phyloP scores from a whole-genome alignment of 73 alveolate species.

The Paramecium pentaurelia region DNA sequence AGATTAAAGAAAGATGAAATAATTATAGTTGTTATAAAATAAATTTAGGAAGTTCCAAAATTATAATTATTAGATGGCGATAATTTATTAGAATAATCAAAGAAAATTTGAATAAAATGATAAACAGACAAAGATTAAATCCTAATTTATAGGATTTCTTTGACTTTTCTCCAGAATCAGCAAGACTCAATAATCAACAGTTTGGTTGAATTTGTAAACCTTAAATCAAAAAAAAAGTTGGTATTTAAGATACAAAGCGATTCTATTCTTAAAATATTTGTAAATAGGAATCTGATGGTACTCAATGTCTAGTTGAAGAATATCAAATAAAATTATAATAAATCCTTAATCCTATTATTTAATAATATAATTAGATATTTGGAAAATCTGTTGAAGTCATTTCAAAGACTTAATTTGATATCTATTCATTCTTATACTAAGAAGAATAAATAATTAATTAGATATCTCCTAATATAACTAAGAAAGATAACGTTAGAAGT shows the following conservation, averaged over 20 bases:
- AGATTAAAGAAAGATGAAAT: conserved; percentile 57
- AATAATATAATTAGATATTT: not conserved
- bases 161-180: conserved; percentile 69
- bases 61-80: conserved; percentile 35
- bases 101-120: conserved; percentile 68
- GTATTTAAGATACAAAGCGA: not conserved
- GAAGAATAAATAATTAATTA: not conserved
- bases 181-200: conserved; percentile 68
- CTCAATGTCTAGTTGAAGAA: not conserved
- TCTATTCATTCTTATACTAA: not conserved
- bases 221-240: conserved; percentile 73
- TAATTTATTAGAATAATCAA: conserved; percentile 67
- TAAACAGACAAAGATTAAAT: conserved; percentile 66
- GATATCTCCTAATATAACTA: not conserved
- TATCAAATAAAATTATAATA: not conserved
- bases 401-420: not conserved
- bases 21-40: not conserved
- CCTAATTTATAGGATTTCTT: conserved; percentile 64
- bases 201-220: conserved; percentile 74
- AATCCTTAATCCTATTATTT: not conserved
- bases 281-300: conserved; percentile 11
- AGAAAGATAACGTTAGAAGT: not conserved
- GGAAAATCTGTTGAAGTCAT: not conserved
- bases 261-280: not conserved
- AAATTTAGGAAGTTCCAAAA: conserved; percentile 49